Conservation (phyloP, 169 alveolate genomes). For the Plasmodium gaboni region DNA sequence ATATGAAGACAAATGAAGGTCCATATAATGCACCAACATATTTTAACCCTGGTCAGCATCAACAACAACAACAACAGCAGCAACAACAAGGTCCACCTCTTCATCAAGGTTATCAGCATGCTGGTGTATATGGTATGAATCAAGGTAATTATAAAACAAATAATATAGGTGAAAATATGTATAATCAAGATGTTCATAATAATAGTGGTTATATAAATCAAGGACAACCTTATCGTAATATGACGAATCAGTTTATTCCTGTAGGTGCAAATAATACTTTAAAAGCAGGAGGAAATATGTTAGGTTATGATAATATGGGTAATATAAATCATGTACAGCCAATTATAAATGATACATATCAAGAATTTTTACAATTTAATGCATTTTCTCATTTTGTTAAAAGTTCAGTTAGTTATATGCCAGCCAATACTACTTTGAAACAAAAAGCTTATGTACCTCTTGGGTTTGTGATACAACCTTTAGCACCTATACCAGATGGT, state of each 20-base stretch:
- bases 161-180: slow-evolving; percentile 41
- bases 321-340: slow-evolving; percentile 65
- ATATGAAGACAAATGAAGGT: slow-evolving; percentile 35
- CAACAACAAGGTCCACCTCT: slow-evolving; percentile 14
- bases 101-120: no score
- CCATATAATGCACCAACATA: slow-evolving; percentile 30
- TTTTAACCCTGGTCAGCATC: slow-evolving; percentile 1
- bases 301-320: slow-evolving; percentile 49
- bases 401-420: slow-evolving; percentile 76
- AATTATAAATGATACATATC: slow-evolving; percentile 48
- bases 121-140: slow-evolving; percentile 19
- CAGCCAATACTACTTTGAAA: slow-evolving; percentile 84
- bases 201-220: slow-evolving; percentile 36
- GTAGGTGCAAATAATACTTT: slow-evolving; percentile 2
- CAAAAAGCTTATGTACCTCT: slow-evolving; percentile 89
- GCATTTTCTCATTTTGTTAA: slow-evolving; percentile 76
- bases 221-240: slow-evolving; percentile 30
- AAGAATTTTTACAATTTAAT: slow-evolving; percentile 75
- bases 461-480: slow-evolving; percentile 87
- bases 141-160: slow-evolving; percentile 8
- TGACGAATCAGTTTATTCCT: slow-evolving; percentile 37
- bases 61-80: slow-evolving; percentile 25
- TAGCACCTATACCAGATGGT: slow-evolving; percentile 88
- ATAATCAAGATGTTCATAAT: slow-evolving; percentile 20
- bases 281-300: slow-evolving; percentile 19